A percentile compares a stretch with the other conserved stretches of the same genome.
Evolutionary conservation across 768 basidiomycete species (phyloP).

Genomic region (Psilocybe cyanescens): DNA sequence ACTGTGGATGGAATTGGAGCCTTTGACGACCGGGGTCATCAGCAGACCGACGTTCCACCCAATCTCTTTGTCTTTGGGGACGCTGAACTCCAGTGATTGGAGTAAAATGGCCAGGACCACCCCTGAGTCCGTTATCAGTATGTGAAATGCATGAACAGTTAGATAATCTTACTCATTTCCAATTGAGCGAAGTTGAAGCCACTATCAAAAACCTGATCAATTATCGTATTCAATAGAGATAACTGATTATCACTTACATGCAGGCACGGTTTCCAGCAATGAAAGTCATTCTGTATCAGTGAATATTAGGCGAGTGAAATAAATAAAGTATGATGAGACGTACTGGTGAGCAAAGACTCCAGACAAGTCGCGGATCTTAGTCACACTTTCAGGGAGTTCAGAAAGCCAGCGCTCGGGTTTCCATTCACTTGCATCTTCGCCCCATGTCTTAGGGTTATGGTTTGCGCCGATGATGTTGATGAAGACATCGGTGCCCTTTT

Average conservation of each 20-base stretch:
- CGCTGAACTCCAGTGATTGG: not conserved
- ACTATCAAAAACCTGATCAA: not conserved
- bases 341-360: not conserved
- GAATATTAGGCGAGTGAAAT: not conserved
- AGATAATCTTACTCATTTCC: not conserved
- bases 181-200: not conserved
- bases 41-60: not conserved
- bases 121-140: not conserved
- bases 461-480: not conserved
- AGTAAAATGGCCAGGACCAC: not conserved
- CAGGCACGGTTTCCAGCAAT: not conserved
- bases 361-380: not conserved
- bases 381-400: not conserved
- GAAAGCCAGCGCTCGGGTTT: conserved; percentile 8
- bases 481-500: not conserved
- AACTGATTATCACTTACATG: not conserved
- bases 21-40: not conserved
- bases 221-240: not conserved
- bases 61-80: not conserved
- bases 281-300: not conserved
- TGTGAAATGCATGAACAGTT: not conserved
- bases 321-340: not conserved
- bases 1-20: not conserved
- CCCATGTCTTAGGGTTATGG: not conserved
- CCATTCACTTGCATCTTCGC: not conserved